Base-by-base conservation (phyloP, 208 protist species). In the Acanthamoeba culbertsoni region DNA sequence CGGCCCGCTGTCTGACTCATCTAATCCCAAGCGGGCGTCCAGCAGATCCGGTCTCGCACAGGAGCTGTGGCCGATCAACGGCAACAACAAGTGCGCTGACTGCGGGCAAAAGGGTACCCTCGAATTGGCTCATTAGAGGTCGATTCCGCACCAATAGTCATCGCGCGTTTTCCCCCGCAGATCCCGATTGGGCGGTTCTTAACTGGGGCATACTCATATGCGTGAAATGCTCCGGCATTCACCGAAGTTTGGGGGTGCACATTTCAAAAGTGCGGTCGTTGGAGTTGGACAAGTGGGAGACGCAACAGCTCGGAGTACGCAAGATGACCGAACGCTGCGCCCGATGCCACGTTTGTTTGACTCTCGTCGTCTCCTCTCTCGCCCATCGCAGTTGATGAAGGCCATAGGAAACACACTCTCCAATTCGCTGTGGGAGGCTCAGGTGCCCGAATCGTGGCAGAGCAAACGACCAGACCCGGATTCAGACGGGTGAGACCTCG, bases 141-240 rank as follows among this genome's bases (percentile, higher is more conserved):
- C 68, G 18, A 23, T 7, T n/a, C 20, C 55, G 8, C 20, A 62
- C 55, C 18, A 3, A 62, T n/a, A 62, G 28, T 23, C 14, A 10
- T 68, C 14, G 8, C 5, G 12, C 4, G 14, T 7, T 68, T 14
- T 63, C 10, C 10, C 12, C 10, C 35, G 26, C 46, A 91, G 86
- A 93, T 23, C 96, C 96, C 2, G n/a, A 93, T 1, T 97, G 96
- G 96, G 92, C 93, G 28, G 95, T 89, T 3, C 94, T 95, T 28
- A 97, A 97, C 86, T 59, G 97, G 12, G 96, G 96, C 51, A 43
- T 97, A 3, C 97, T 97, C 26, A 93, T 97, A 31, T 97, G 96
- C 65, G 97, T 97, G 33, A 90, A 93, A 37, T 97, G 96, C 53
- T 95, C 93, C 43, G 96, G 95, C 53, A 91, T 97, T 6, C 96